These are phyloP conservation scores for Bipolaris cookei DNA, from an alignment of 2,329 filamentous ascomycete species.

Conservation along the genomic window DNA sequence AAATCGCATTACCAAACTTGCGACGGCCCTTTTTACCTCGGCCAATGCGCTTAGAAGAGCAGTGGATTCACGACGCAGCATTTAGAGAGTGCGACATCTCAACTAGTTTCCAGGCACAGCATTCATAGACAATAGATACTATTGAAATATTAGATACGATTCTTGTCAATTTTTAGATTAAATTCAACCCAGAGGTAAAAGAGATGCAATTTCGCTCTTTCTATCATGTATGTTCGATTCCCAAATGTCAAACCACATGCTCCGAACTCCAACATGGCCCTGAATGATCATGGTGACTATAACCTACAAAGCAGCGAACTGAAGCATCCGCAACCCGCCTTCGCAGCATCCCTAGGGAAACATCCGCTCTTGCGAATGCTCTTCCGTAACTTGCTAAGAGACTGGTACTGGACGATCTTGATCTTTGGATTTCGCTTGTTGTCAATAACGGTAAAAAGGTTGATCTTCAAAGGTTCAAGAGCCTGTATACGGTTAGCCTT, in stretches of 20 bases:
- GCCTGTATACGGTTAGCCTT: constrained; percentile 17
- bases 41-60: neutral
- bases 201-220: neutral
- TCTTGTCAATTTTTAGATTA: neutral
- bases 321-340: constrained; percentile 31
- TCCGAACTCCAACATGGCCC: neutral
- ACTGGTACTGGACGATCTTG: constrained; percentile 20
- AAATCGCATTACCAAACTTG: neutral
- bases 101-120: neutral
- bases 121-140: neutral
- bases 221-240: neutral
- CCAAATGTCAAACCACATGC: neutral
- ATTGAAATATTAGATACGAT: neutral
- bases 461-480: constrained; percentile 30
- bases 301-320: constrained; percentile 19
- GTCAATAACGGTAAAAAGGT: constrained; percentile 34
- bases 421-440: constrained; percentile 29
- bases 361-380: constrained; percentile 21
- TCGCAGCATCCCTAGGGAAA: constrained; percentile 31
- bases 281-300: neutral
- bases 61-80: neutral
- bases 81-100: neutral
- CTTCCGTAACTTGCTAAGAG: constrained; percentile 21
- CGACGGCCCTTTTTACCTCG: neutral
- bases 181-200: neutral